phyloP scores from a whole-genome alignment of 192 early-diverging fungal species.

The Diversispora epigaea region DNA sequence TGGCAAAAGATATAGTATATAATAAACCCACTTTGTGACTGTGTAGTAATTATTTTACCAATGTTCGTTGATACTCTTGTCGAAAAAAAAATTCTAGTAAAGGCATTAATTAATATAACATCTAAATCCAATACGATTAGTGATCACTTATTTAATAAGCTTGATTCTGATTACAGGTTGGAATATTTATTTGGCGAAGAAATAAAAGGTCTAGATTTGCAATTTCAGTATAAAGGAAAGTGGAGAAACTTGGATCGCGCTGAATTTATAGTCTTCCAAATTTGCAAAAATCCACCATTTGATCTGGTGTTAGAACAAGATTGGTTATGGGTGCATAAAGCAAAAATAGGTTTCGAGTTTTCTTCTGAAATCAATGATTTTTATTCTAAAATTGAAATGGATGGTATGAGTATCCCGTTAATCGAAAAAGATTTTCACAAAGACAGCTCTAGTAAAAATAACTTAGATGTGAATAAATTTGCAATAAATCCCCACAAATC shows the following conservation, averaged over 20 bases:
- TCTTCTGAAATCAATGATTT: neutral
- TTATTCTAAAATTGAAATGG: conserved; percentile 12
- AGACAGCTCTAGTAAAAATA: conserved; percentile 18
- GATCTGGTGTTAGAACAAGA: conserved; percentile 20
- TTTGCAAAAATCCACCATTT: conserved; percentile 21
- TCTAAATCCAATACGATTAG: conserved; percentile 19
- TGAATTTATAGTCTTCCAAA: neutral
- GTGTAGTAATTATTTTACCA: no score
- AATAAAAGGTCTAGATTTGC: conserved; percentile 17
- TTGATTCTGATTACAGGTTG: neutral
- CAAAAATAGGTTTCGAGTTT: neutral
- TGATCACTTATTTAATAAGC: neutral
- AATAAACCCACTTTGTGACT: no score
- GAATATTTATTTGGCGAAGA: neutral
- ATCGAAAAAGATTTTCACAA: neutral
- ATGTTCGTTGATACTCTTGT: no score
- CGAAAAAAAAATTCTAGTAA: conserved; percentile 7
- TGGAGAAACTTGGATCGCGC: neutral
- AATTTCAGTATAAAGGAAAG: no score
- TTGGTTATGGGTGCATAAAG: conserved; percentile 16
- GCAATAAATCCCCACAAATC: no score
- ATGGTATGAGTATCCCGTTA: no score
- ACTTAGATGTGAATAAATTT: no score
- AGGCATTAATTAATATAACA: conserved; percentile 11
- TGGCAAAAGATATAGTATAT: no score